These are phyloP conservation scores for Coemansia sp. DNA, from an alignment of 192 early-diverging fungal species.

Conservation along the genomic window DNA sequence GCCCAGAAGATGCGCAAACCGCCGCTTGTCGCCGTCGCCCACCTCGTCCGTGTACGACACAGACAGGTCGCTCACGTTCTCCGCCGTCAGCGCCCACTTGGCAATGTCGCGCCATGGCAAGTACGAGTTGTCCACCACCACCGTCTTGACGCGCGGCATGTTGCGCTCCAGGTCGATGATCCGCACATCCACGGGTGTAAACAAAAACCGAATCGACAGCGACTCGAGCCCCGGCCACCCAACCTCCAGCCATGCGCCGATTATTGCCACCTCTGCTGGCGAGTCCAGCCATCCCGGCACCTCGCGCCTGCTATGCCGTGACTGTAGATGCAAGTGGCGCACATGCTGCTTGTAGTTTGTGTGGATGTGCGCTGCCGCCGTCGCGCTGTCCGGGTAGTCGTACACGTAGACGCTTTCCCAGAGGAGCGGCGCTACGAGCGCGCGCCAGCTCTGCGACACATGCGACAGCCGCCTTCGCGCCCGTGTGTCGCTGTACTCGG, in stretches of 20 bases:
- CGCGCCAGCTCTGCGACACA: constrained; percentile 56
- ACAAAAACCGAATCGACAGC: constrained; percentile 53
- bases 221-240: constrained; percentile 46
- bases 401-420: constrained; percentile 50
- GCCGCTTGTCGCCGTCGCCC: constrained; percentile 36
- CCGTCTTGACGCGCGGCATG: constrained; percentile 35
- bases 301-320: constrained; percentile 41
- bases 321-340: constrained; percentile 44
- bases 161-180: constrained; percentile 47
- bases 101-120: constrained; percentile 56
- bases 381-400: constrained; percentile 34
- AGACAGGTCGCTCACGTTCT: constrained; percentile 40
- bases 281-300: constrained; percentile 55
- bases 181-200: constrained; percentile 50
- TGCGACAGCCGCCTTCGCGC: constrained; percentile 45
- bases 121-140: constrained; percentile 56
- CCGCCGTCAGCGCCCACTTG: constrained; percentile 47
- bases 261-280: constrained; percentile 52
- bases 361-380: constrained; percentile 42
- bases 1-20: constrained; percentile 51
- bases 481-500: constrained; percentile 51
- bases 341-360: constrained; percentile 45
- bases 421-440: constrained; percentile 45
- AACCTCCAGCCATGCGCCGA: constrained; percentile 54
- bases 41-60: constrained; percentile 48